Evolutionary conservation across 805 yeast species (phyloP).

Genomic region (Crinitomyces ghanaensis): DNA sequence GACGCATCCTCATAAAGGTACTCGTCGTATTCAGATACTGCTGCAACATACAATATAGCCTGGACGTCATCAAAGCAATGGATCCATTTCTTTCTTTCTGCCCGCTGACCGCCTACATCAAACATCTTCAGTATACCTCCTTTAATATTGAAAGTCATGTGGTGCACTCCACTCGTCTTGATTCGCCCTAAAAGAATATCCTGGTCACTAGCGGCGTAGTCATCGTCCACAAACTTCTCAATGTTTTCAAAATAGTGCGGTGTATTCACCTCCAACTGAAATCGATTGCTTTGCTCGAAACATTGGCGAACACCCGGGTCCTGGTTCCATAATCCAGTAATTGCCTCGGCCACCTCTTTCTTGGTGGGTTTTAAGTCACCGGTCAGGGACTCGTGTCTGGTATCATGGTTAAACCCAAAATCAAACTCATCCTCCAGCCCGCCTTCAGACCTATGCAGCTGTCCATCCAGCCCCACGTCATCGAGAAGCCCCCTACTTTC

Average conservation of each 20-base stretch:
- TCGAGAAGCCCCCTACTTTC: no score
- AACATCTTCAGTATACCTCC: constrained; percentile 60
- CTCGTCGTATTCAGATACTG: constrained; percentile 88
- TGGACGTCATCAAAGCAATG: constrained; percentile 89
- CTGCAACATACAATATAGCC: constrained; percentile 76
- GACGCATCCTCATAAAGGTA: constrained; percentile 78
- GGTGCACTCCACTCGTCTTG: constrained; percentile 92
- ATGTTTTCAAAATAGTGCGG: constrained; percentile 69
- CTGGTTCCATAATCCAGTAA: constrained; percentile 52
- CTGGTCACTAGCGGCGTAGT: constrained; percentile 60
- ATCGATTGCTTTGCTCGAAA: constrained; percentile 44
- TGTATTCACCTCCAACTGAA: constrained; percentile 79
- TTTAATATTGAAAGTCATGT: constrained; percentile 60
- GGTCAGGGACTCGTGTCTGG: background rate
- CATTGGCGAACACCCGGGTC: constrained; percentile 52
- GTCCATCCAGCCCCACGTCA: no score
- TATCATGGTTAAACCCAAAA: constrained; percentile 1
- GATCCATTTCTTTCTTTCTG: constrained; percentile 88
- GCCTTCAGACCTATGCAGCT: background rate
- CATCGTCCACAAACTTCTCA: constrained; percentile 47
- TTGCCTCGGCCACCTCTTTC: constrained; percentile 53
- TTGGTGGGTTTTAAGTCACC: constrained; percentile 7
- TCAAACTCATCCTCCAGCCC: background rate
- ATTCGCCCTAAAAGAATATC: constrained; percentile 87
- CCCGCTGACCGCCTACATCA: constrained; percentile 95